phyloP scores from a whole-genome alignment of 441 rosid species.

The Melastoma candidum region DNA sequence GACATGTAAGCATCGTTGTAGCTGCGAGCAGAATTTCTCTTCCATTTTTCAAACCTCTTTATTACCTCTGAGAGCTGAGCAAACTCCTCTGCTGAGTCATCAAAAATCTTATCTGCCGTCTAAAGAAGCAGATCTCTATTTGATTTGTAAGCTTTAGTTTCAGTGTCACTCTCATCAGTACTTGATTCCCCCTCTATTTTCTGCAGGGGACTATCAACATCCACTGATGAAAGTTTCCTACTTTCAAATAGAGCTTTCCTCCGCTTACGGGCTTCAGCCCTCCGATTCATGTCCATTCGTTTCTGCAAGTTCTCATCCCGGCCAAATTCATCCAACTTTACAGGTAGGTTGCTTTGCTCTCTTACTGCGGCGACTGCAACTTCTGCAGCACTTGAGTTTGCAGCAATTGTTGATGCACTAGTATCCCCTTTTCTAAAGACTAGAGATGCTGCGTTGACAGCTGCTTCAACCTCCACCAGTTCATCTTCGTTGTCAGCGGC shows the following conservation, averaged over 20 bases:
- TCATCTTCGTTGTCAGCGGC: constrained; percentile 75
- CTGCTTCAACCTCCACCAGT: constrained; percentile 71
- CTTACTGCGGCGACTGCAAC: constrained; percentile 57
- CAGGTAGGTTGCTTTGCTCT: constrained; percentile 44
- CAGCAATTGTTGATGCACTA: constrained; percentile 42
- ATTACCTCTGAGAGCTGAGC: constrained; percentile 73
- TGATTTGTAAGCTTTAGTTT: constrained; percentile 68
- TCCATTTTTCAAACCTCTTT: constrained; percentile 79
- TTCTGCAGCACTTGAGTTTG: constrained; percentile 69
- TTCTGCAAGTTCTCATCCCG: constrained; percentile 78
- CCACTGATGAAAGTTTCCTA: constrained; percentile 57
- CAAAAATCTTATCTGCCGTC: constrained; percentile 68
- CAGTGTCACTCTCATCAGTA: constrained; percentile 93
- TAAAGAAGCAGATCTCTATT: constrained; percentile 54
- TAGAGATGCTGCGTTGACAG: constrained; percentile 67
- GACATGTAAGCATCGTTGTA: constrained; percentile 94
- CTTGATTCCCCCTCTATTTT: constrained; percentile 91
- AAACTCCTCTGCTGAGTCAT: constrained; percentile 89
- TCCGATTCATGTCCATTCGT: constrained; percentile 60
- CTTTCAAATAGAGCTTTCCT: constrained; percentile 62
- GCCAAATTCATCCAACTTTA: constrained; percentile 83
- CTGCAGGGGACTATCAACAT: constrained; percentile 38
- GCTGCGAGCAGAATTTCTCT: constrained; percentile 61
- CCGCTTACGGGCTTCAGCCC: constrained; percentile 65
- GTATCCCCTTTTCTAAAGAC: constrained; percentile 55